Conservation (phyloP, 352 stramenopile genomes). For the Thraustochytrium sp. region DNA sequence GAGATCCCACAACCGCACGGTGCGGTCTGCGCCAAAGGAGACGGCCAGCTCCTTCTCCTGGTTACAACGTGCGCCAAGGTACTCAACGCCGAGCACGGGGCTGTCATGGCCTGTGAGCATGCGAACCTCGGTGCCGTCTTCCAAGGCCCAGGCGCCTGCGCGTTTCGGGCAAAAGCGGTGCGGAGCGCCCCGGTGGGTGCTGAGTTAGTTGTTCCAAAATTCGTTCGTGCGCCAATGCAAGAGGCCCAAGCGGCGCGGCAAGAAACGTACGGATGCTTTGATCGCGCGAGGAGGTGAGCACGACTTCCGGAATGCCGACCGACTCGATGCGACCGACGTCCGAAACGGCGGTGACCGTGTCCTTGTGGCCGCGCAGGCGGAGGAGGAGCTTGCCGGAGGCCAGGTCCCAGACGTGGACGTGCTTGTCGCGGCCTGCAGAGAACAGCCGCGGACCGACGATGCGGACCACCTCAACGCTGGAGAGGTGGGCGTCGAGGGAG, state of each 20-base stretch:
- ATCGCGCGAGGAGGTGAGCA: background rate
- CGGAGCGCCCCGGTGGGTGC: too few species aligned
- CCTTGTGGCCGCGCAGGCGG: background rate
- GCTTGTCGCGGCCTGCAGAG: background rate
- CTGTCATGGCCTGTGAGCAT: slow-evolving; percentile 8
- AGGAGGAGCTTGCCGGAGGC: background rate
- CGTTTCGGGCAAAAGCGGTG: too few species aligned
- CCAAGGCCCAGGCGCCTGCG: background rate
- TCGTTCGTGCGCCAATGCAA: too few species aligned
- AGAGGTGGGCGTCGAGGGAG: background rate
- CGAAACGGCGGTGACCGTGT: background rate
- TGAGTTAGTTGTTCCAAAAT: too few species aligned
- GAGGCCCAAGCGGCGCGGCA: background rate
- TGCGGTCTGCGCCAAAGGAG: slow-evolving; percentile 5
- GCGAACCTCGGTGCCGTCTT: background rate
- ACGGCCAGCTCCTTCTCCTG: background rate
- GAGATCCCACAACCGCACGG: background rate
- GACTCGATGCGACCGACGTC: background rate
- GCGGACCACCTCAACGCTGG: background rate
- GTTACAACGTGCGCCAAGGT: background rate
- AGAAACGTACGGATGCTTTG: slow-evolving; percentile 18
- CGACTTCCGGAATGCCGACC: background rate
- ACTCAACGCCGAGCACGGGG: background rate
- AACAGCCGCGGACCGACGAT: background rate
- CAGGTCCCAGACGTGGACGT: slow-evolving; percentile 4